A percentile compares a stretch with the other conserved stretches of the same genome.
Conservation (phyloP, 768 basidiomycete genomes). For the Grammothele lineata region DNA sequence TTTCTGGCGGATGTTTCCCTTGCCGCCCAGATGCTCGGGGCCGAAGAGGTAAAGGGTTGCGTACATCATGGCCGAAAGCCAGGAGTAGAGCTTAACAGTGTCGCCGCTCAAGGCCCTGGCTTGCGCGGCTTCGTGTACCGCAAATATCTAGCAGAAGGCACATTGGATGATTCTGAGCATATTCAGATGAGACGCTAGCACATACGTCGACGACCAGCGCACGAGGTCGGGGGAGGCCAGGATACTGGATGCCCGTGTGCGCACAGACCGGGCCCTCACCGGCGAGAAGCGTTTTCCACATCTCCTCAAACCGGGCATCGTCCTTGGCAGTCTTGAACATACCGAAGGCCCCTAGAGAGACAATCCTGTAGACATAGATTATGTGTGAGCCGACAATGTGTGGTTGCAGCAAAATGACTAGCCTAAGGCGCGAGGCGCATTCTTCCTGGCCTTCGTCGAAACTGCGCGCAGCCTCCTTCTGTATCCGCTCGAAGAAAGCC, state of each 20-base stretch:
- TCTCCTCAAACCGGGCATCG: neutral
- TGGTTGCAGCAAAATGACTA: too few relatives aligned
- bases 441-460: constrained; percentile 2
- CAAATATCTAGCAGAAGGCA: too few relatives aligned
- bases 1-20: constrained; percentile 6
- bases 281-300: neutral
- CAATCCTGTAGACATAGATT: too few relatives aligned
- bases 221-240: neutral
- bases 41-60: constrained; percentile 7
- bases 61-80: constrained; percentile 7
- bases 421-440: neutral
- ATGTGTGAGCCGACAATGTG: too few relatives aligned
- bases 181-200: too few relatives aligned
- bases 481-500: neutral
- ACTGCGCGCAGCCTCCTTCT: constrained; percentile 6
- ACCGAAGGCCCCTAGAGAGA: too few relatives aligned
- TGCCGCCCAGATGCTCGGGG: constrained; percentile 8
- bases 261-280: neutral
- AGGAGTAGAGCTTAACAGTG: constrained; percentile 8
- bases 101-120: constrained; percentile 8
- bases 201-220: constrained; percentile 7
- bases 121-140: too few relatives aligned
- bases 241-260: neutral
- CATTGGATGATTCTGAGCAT: too few relatives aligned
- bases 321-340: too few relatives aligned